A percentile compares a stretch with the other conserved stretches of the same genome.
These are phyloP conservation scores for Echinosophora koreensis DNA, from an alignment of 306 rosid species.

Conservation along the genomic window DNA sequence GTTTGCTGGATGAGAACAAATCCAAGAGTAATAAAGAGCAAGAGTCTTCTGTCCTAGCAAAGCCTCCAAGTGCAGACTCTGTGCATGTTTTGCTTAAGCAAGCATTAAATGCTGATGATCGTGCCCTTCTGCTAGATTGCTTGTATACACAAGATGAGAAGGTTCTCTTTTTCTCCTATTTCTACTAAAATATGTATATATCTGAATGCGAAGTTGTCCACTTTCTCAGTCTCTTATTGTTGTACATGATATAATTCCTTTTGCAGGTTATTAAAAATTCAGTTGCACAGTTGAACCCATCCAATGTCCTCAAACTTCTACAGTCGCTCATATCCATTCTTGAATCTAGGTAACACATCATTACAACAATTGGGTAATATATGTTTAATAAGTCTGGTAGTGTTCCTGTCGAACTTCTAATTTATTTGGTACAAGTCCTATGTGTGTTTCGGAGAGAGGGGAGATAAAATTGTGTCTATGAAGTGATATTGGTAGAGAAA, in stretches of 20 bases:
- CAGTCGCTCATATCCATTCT: constrained; percentile 69
- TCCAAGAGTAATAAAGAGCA: constrained; percentile 46
- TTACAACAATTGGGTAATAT: background rate
- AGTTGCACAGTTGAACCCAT: constrained; percentile 65
- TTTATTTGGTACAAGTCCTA: background rate
- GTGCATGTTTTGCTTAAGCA: constrained; percentile 83
- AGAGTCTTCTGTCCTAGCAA: constrained; percentile 51
- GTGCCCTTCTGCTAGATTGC: constrained; percentile 73
- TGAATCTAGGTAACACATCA: constrained; percentile 67
- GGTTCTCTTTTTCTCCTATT: constrained; percentile 49
- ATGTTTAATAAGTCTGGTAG: background rate
- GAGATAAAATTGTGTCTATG: background rate
- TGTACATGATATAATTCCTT: constrained; percentile 29
- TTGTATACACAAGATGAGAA: constrained; percentile 81
- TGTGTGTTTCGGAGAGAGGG: background rate
- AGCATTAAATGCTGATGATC: constrained; percentile 86
- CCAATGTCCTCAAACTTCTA: constrained; percentile 74
- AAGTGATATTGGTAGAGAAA: background rate
- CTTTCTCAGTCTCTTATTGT: background rate
- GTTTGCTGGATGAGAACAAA: constrained; percentile 55
- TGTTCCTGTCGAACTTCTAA: background rate
- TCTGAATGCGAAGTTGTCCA: background rate
- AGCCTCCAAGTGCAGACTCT: constrained; percentile 85
- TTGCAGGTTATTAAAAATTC: constrained; percentile 81
- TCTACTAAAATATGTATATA: background rate